Conservation (phyloP, 2,329 filamentous ascomycete species). For the Fusarium verrucosum region DNA sequence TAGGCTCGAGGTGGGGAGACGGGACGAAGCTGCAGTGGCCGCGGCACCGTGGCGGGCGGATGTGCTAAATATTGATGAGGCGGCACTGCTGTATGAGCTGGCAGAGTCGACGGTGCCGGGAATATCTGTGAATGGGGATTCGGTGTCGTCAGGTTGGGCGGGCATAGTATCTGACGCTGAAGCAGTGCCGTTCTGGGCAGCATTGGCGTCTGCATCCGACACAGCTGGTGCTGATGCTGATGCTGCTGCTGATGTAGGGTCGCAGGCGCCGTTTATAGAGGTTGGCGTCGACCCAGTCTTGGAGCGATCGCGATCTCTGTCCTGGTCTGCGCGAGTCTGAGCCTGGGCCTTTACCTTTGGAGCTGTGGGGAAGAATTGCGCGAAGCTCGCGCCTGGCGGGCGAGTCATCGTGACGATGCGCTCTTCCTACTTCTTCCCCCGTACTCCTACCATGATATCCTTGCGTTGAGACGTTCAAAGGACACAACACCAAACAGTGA, state of each 20-base stretch:
- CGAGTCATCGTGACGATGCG: slow-evolving; percentile 76
- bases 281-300: slow-evolving; percentile 35
- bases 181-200: slow-evolving; percentile 30
- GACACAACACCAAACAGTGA: slow-evolving; percentile 7
- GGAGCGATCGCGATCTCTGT: slow-evolving; percentile 47
- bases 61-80: slow-evolving; percentile 75
- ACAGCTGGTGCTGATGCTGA: slow-evolving; percentile 37
- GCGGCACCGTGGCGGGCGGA: slow-evolving; percentile 54
- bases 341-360: slow-evolving; percentile 67
- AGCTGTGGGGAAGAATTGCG: slow-evolving; percentile 85
- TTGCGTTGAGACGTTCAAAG: slow-evolving; percentile 44
- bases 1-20: slow-evolving; percentile 55
- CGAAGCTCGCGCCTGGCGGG: slow-evolving; percentile 79
- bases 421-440: slow-evolving; percentile 62
- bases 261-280: slow-evolving; percentile 36
- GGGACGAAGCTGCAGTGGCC: slow-evolving; percentile 52
- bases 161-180: slow-evolving; percentile 43
- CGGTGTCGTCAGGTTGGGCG: slow-evolving; percentile 62
- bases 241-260: slow-evolving; percentile 38
- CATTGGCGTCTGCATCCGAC: slow-evolving; percentile 41
- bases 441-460: slow-evolving; percentile 67
- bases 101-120: slow-evolving; percentile 76
- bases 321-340: slow-evolving; percentile 47
- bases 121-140: slow-evolving; percentile 70
- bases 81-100: slow-evolving; percentile 75